A percentile compares a stretch with the other conserved stretches of the same genome.
Evolutionary conservation across 2,329 filamentous ascomycete genomes (phyloP).

Genomic region (Colletotrichum chlorophyti): DNA sequence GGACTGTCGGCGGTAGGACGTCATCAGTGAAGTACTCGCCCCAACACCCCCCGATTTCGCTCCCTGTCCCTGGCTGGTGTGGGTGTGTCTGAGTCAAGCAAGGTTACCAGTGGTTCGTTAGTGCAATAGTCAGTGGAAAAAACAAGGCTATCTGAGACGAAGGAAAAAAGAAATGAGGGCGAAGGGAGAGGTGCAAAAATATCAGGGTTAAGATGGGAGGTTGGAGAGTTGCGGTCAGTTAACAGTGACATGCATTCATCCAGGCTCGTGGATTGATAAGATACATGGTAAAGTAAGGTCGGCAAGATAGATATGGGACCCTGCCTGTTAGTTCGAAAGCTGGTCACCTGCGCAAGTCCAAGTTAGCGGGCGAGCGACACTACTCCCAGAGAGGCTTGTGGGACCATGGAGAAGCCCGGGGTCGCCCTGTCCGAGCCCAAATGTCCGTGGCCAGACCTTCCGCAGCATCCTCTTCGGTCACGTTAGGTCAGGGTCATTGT

Average conservation of each 20-base stretch:
- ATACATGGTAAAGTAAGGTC: background rate
- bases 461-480: too few species aligned
- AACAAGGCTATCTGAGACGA: slow-evolving; percentile 6
- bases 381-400: slow-evolving; percentile 5
- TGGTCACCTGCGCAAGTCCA: slow-evolving; percentile 18
- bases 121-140: slow-evolving; percentile 7
- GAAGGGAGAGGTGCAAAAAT: too few species aligned
- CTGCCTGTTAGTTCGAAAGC: too few species aligned
- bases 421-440: background rate
- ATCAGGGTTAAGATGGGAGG: slow-evolving; percentile 2
- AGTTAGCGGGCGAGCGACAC: slow-evolving; percentile 8
- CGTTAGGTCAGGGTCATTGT: too few species aligned
- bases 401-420: background rate
- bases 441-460: too few species aligned
- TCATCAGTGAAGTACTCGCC: slow-evolving; percentile 13
- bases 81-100: slow-evolving; percentile 27
- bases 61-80: slow-evolving; percentile 15
- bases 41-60: slow-evolving; percentile 18
- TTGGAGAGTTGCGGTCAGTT: slow-evolving; percentile 23
- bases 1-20: slow-evolving; percentile 19
- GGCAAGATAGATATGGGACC: background rate
- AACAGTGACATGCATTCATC: slow-evolving; percentile 12
- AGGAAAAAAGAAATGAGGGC: background rate
- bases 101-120: slow-evolving; percentile 9
- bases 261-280: too few species aligned